Evolutionary conservation across 75 land plant species (phyloP).

Genomic region (Pinus tabuliformis): DNA sequence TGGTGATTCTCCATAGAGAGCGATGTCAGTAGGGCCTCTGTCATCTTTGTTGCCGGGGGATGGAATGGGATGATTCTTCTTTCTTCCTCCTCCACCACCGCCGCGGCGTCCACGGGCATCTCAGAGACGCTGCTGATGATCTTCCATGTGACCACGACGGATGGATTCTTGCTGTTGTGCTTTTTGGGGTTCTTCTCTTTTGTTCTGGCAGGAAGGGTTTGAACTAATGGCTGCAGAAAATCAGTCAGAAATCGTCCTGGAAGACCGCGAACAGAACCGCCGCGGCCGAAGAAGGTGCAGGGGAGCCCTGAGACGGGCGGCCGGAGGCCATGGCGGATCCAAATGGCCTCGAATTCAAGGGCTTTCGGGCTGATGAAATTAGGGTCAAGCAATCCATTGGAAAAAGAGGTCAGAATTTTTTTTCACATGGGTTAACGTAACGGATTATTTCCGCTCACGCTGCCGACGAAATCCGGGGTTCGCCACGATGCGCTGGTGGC

Average conservation of each 20-base stretch:
- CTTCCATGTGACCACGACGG: neutral
- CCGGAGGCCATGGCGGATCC: slow-evolving; percentile 9
- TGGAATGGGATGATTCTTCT: neutral
- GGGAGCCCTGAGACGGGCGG: neutral
- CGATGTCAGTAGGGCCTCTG: slow-evolving; percentile 41
- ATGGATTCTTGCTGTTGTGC: too few relatives aligned
- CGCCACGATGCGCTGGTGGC: neutral
- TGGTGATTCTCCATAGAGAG: slow-evolving; percentile 61
- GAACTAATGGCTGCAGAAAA: neutral
- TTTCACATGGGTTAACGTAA: neutral
- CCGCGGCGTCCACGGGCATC: neutral
- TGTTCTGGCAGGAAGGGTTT: neutral
- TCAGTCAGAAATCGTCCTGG: slow-evolving; percentile 8
- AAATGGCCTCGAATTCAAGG: slow-evolving; percentile 4
- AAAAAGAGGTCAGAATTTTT: neutral
- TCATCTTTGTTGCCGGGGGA: slow-evolving; percentile 14
- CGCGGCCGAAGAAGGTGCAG: neutral
- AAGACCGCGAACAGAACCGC: neutral
- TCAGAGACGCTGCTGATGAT: neutral
- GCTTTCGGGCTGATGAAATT: neutral
- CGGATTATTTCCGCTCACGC: neutral
- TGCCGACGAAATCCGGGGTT: neutral
- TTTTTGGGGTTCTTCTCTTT: neutral
- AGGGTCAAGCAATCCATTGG: neutral
- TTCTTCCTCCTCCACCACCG: neutral